These are phyloP conservation scores for Lipomyces sp. DNA, from an alignment of 805 yeast species.

Conservation along the genomic window DNA sequence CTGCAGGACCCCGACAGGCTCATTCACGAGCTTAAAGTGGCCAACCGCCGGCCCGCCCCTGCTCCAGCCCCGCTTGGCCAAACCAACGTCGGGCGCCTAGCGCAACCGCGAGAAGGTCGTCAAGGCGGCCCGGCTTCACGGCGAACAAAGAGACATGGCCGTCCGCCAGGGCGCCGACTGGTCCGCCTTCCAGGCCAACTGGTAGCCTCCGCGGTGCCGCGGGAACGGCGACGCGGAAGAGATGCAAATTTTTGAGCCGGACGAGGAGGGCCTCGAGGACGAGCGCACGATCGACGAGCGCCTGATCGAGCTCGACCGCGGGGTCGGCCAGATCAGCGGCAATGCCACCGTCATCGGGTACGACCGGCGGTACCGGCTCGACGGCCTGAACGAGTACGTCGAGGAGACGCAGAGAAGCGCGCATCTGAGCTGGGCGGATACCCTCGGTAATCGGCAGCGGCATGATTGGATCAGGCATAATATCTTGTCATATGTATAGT, in stretches of 20 bases:
- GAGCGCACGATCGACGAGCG: slow-evolving; percentile 5
- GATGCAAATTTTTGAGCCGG: slow-evolving; percentile 3
- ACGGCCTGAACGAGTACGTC: not conserved
- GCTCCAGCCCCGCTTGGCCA: slow-evolving; percentile 1
- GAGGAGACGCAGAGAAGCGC: not conserved
- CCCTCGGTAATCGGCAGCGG: too few relatives aligned
- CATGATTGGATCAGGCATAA: too few relatives aligned
- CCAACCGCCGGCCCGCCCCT: slow-evolving; percentile 6
- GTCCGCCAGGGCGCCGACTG: not conserved
- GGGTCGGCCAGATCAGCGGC: not conserved
- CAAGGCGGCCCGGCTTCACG: not conserved
- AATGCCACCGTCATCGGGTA: not conserved
- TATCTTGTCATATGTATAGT: too few relatives aligned
- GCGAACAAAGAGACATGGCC: too few relatives aligned
- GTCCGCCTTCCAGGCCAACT: too few relatives aligned
- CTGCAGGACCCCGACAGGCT: not conserved
- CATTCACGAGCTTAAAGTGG: not conserved
- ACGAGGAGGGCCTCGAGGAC: slow-evolving; percentile 16
- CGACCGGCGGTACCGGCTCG: not conserved
- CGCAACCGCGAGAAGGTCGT: not conserved
- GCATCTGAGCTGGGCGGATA: too few relatives aligned
- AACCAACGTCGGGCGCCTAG: not conserved
- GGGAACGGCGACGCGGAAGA: too few relatives aligned
- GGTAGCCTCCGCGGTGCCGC: not conserved
- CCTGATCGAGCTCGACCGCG: not conserved